Base-by-base conservation (phyloP, 306 rosid species). In the Hylodesmum podocarpum region DNA sequence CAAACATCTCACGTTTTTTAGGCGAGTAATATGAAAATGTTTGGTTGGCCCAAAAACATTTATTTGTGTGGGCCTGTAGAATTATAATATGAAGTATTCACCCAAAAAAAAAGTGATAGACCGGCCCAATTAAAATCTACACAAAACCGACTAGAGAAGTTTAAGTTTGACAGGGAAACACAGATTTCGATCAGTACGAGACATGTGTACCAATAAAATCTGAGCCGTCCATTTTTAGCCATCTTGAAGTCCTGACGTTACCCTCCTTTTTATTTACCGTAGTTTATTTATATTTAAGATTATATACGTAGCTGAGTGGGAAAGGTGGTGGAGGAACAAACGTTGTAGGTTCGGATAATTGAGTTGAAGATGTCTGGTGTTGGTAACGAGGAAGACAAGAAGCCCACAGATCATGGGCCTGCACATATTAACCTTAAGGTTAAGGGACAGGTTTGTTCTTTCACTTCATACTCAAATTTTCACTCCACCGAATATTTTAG, bases 401-500 rank as follows among this genome's bases (percentile, higher is more conserved):
- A 91, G 67, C 92, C 89, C 0, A 46, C 72, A 34, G 97, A 89
- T 66, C 91, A 89, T 75, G 73, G 85, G 0, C 87, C 51, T 46
- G 51, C 85, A 8, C 96, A 89, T 79, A 91, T 91, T 72, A 91
- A 87, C 64, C 97, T 91, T 78, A 91, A 91, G 86, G 94, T 89
- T 57, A 91, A 91, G 86, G 94, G 93, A 4, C 96, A 91, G 96
- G 96, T 90, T 28, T 15, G 67, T 55, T 1, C 8, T 63, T 21
- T 43, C 14, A 13, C 55, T 16, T 21, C 4, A 5, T 47, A 21
- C 41, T 12, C 19, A 4, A 19, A 29, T 29, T 2, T 63, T 63
- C 47, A 41, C 13, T 1, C n/a, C 8, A 9, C n/a, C n/a, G 10
- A 41, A 4, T 36, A 1, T 41, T 41, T 41, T 39, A 39, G 43